These are phyloP conservation scores for Fusarium floridanum DNA, from an alignment of 2,329 filamentous ascomycete genomes.

Conservation along the genomic window DNA sequence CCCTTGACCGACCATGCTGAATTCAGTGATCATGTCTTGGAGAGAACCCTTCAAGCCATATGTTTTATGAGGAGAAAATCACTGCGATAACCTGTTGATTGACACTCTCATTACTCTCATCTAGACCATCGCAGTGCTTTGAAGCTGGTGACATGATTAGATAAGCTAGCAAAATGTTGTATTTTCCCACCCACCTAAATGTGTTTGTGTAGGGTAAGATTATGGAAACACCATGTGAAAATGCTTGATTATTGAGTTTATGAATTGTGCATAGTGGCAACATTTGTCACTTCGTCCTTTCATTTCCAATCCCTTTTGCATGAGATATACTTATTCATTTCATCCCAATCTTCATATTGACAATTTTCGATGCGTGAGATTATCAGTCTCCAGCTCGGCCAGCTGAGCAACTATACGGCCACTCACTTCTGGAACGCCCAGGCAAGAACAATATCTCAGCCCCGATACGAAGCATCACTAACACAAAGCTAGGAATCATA, in stretches of 20 bases:
- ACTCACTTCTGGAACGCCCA: slow-evolving; percentile 99
- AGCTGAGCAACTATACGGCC: slow-evolving; percentile 91
- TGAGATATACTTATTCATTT: neutral
- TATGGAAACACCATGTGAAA: slow-evolving; percentile 6
- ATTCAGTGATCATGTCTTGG: neutral
- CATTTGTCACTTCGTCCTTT: neutral
- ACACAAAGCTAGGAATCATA: slow-evolving; percentile 82
- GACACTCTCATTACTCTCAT: neutral
- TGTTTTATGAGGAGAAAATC: neutral
- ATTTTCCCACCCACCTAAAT: slow-evolving; percentile 2
- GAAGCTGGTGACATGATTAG: slow-evolving; percentile 23
- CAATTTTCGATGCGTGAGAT: slow-evolving; percentile 86
- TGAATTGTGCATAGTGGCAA: neutral
- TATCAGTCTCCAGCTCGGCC: slow-evolving; percentile 91
- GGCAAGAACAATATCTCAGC: slow-evolving; percentile 57
- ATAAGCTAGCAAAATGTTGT: slow-evolving; percentile 28
- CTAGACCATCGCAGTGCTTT: neutral
- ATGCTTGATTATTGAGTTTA: neutral
- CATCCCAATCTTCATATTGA: neutral
- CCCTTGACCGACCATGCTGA: neutral
- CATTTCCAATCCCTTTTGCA: neutral
- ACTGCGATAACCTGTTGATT: neutral
- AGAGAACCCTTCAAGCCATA: neutral
- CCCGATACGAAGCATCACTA: neutral
- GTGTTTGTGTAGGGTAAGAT: slow-evolving; percentile 27